Evolutionary conservation across 495 filamentous ascomycete species (phyloP), one percentile per base, ranked within the genome.

Genomic region (Penicillium antarcticum): DNA sequence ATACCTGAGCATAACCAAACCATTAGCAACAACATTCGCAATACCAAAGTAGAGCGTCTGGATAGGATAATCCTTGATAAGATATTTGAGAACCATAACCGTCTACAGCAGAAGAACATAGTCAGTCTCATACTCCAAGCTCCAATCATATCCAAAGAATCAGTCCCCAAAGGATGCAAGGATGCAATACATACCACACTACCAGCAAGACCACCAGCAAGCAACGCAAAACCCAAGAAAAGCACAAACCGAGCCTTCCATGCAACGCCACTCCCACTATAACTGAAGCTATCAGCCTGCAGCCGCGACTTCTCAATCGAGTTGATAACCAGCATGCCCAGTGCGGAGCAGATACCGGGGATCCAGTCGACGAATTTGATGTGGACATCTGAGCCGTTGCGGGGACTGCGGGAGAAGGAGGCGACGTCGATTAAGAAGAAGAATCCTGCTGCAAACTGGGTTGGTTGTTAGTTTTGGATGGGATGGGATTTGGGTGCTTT

Each of bases 321-420:
- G 78, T 97, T 99, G 82, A 99, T 97, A 52, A 97, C 91, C 7
- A 97, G 86, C 95, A 97, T 97, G 40, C 95, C 95, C 17, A 97
- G 80, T 42, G 84, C 80, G 39, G 83, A 88, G 77, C 95, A 99
- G 76, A 99, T 95, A 48, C 91, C 85, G 17, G 95, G 95, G 57
- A 99, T 89, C 95, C 95, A 99, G 80, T 99, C 95, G 62, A 97
- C 81, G 70, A 97, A 97, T 66, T 81, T 92, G 62, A 99, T 84
- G 76, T 99, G 92, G 45, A 96, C 81, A 66, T 83, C 69, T 16
- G 87, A 87, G 45, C 80, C 84, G 74, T 96, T 97, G 60, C 78
- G 81, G 32, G 77, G 49, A 50, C 88, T 91, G 61, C 87, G 83
- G 45, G 89, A 95, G 80, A 87, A 97, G 39, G 90, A 82, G 16